Conservation (phyloP, 2,329 filamentous ascomycete species). For the Colletotrichum orbiculare region DNA sequence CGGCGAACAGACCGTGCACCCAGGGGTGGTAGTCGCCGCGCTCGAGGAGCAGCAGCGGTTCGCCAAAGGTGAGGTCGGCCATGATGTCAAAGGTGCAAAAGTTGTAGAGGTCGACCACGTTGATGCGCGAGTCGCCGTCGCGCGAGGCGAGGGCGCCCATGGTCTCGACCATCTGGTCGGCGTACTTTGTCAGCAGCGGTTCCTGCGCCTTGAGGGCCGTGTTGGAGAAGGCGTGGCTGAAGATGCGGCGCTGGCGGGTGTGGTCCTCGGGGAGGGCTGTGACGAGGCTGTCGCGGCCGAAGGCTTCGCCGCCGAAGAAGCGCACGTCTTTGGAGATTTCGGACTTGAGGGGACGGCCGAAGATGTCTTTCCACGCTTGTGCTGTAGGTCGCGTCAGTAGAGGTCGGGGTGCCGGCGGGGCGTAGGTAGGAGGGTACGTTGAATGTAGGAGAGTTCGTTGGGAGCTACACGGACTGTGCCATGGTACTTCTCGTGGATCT, state of each 20-base stretch:
- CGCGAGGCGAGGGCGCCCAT: slow-evolving; percentile 41
- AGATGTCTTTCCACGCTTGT: slow-evolving; percentile 35
- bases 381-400: slow-evolving; percentile 23
- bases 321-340: slow-evolving; percentile 32
- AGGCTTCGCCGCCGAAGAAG: slow-evolving; percentile 33
- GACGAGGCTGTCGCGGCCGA: slow-evolving; percentile 39
- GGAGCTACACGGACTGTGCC: slow-evolving; percentile 53
- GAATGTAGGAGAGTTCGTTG: slow-evolving; percentile 51
- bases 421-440: neutral
- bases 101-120: slow-evolving; percentile 39
- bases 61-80: slow-evolving; percentile 45
- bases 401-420: neutral
- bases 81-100: slow-evolving; percentile 46
- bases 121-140: slow-evolving; percentile 2
- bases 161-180: slow-evolving; percentile 49
- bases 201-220: slow-evolving; percentile 41
- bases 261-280: slow-evolving; percentile 27
- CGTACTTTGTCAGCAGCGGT: slow-evolving; percentile 48
- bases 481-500: slow-evolving; percentile 41
- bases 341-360: slow-evolving; percentile 28
- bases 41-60: slow-evolving; percentile 43
- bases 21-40: slow-evolving; percentile 41
- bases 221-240: slow-evolving; percentile 41
- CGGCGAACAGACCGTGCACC: slow-evolving; percentile 41
- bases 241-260: slow-evolving; percentile 30